A percentile compares a stretch with the other conserved stretches of the same genome.
phyloP scores from a whole-genome alignment of 768 basidiomycete genomes.

The Amanita phalloides region DNA sequence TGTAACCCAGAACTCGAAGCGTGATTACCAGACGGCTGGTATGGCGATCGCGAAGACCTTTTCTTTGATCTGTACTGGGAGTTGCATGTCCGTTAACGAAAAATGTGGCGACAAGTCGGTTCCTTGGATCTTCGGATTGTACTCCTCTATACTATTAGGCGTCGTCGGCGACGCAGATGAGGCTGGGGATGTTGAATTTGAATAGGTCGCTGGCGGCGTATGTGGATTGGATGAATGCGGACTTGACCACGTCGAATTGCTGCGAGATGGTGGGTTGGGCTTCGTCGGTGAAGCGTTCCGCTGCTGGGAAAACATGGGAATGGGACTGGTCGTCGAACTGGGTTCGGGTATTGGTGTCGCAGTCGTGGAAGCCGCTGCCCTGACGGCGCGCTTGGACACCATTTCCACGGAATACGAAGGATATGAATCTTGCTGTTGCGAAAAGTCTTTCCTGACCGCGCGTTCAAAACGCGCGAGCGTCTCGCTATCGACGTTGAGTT shows the following conservation, averaged over 20 bases:
- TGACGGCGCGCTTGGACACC: constrained; percentile 49
- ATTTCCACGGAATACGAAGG: constrained; percentile 53
- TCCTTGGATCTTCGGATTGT: constrained; percentile 37
- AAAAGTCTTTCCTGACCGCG: constrained; percentile 51
- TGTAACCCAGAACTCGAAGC: constrained; percentile 11
- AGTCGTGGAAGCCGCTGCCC: constrained; percentile 27
- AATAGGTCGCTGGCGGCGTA: constrained; percentile 44
- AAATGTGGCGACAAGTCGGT: constrained; percentile 29
- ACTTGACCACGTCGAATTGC: constrained; percentile 16
- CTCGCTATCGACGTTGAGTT: constrained; percentile 60
- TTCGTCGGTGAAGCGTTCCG: constrained; percentile 22
- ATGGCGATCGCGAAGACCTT: constrained; percentile 60
- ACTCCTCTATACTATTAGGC: constrained; percentile 40
- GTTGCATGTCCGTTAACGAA: constrained; percentile 19
- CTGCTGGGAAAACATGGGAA: constrained; percentile 33
- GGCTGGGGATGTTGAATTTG: constrained; percentile 44
- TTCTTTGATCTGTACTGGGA: constrained; percentile 29
- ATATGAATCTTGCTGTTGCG: constrained; percentile 36
- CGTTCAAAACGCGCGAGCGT: constrained; percentile 52
- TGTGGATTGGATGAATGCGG: constrained; percentile 23
- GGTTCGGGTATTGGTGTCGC: constrained; percentile 32
- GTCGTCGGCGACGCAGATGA: constrained; percentile 55
- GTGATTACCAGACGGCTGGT: constrained; percentile 44
- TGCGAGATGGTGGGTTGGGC: constrained; percentile 20
- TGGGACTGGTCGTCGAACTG: constrained; percentile 32